Base-by-base conservation (phyloP, 129 eudicot genomes). In the Saposhnikovia divaricata region DNA sequence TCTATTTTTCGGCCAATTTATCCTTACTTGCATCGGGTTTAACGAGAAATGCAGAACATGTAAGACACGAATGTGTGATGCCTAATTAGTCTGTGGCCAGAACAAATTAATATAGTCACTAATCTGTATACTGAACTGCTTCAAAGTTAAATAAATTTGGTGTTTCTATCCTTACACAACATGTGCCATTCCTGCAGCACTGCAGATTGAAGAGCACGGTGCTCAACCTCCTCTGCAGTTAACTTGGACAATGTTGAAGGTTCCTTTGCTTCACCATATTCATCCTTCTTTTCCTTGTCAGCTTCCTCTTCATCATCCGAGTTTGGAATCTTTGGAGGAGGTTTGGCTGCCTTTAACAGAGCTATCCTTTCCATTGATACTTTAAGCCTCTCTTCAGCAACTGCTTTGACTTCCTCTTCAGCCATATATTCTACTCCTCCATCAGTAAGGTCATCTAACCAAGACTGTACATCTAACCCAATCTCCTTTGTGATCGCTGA, bases 401-500 rank as follows among this genome's bases (percentile, higher is more conserved):
- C 96, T 37, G 78, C 87, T 77, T 94, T 94, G 31, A 90, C 96
- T 89, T 94, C 98, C 21, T 94, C 96, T 81, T 91, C 98, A 3
- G 97, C 97, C 93, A 94, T 87, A 91, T 91, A 90, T 73, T 94
- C 98, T 18, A 90, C 89, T 40, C 93, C 94, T 25, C 93, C 97
- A 69, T 91, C 97, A 1, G 98, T 93, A 10, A 93, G 92, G 79
- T 94, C 97, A 57, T 94, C 98, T 59, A 93, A 83, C 97, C 97
- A 94, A 50, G 89, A 87, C 81, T 90, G 97, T 38, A 90, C 79
- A 77, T 94, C 98, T 78, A 92, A 90, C 10, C 88, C 92, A 1
- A 94, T 93, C 76, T 91, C 98, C 80, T 90, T 91, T 16, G 96
- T 87, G 63, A 94, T 94, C 9, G 97, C 86, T 42, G 96, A 91